Conservation (phyloP, 306 rosid genomes). For the Vigna reflexopilosa region DNA sequence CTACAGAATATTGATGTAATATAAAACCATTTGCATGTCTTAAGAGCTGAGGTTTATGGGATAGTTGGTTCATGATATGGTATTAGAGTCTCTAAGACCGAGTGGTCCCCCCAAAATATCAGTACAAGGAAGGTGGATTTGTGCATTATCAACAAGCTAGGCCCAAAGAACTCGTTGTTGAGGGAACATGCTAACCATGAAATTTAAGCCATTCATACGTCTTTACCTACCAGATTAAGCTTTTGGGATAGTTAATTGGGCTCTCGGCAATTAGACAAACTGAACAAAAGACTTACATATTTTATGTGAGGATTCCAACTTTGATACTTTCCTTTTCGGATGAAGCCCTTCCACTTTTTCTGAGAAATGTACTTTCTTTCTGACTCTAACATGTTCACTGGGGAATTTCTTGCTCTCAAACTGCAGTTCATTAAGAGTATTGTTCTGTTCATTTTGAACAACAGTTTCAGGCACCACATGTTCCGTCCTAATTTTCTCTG, state of each 20-base stretch:
- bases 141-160: neutral
- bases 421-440: slow-evolving; percentile 42
- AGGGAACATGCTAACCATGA: neutral
- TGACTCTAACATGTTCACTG: slow-evolving; percentile 48
- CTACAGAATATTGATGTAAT: neutral
- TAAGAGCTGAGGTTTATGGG: neutral
- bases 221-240: slow-evolving; percentile 3
- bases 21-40: neutral
- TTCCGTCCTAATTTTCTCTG: slow-evolving; percentile 41
- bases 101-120: neutral
- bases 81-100: neutral
- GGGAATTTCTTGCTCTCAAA: slow-evolving; percentile 39
- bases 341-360: slow-evolving; percentile 58
- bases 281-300: slow-evolving; percentile 45
- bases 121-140: neutral
- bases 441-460: slow-evolving; percentile 47
- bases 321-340: slow-evolving; percentile 50
- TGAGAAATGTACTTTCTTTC: slow-evolving; percentile 69
- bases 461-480: slow-evolving; percentile 41
- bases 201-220: slow-evolving; percentile 7
- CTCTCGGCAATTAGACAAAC: neutral
- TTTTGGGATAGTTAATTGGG: neutral
- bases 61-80: neutral
- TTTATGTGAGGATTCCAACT: slow-evolving; percentile 51
- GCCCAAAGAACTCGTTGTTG: neutral